Percentiles rank a stretch among this genome's conserved stretches.
Evolutionary conservation across 495 filamentous ascomycete genomes (phyloP).

Genomic region (Daldinia concentrica): DNA sequence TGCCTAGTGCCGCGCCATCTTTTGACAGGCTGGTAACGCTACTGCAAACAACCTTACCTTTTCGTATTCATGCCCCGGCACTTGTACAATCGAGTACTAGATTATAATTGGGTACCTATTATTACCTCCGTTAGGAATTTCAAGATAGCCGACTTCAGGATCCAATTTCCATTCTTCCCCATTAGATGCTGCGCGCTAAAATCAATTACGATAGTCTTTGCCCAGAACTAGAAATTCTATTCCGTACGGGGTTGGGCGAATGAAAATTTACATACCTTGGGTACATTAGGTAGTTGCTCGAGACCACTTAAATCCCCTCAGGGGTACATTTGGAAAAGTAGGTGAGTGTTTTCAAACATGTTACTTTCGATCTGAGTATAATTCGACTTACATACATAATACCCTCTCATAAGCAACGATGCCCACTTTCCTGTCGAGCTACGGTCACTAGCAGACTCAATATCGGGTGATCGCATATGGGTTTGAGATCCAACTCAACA

Average conservation of each 20-base stretch:
- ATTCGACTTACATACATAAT: neutral
- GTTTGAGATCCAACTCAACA: conserved; percentile 21
- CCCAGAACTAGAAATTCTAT: neutral
- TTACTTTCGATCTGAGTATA: neutral
- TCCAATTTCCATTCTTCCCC: conserved; percentile 9
- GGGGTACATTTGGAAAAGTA: neutral
- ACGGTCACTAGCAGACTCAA: conserved; percentile 13
- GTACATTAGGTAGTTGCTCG: neutral
- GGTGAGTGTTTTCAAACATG: neutral
- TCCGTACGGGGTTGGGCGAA: neutral
- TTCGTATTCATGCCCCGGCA: neutral
- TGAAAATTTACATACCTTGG: neutral
- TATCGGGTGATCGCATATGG: conserved; percentile 24
- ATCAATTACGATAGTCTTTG: neutral
- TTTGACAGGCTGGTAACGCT: conserved; percentile 4
- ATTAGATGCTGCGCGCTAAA: neutral
- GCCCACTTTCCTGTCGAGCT: neutral
- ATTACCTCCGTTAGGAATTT: neutral
- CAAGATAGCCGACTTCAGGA: conserved; percentile 22
- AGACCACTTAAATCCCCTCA: neutral
- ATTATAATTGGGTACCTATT: neutral
- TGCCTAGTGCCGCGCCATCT: neutral
- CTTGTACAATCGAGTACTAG: neutral
- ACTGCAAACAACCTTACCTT: neutral
- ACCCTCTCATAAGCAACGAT: conserved; percentile 1